These are phyloP conservation scores for Pilatotrama ljubarskyi DNA, from an alignment of 768 basidiomycete genomes.

Conservation along the genomic window DNA sequence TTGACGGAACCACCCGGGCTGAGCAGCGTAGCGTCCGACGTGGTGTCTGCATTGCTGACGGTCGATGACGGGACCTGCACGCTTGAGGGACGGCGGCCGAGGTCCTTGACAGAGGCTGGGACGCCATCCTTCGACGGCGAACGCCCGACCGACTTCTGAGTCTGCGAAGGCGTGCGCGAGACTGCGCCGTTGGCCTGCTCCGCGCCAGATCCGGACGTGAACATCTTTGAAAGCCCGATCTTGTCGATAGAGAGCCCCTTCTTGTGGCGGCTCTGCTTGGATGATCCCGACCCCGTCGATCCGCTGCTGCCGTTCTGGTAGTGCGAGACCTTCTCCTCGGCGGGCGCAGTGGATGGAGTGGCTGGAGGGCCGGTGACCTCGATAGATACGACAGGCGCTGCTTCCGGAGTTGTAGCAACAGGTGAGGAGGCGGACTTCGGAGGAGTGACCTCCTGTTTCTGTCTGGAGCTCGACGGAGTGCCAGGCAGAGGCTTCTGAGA, in stretches of 20 bases:
- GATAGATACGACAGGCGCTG: constrained; percentile 33
- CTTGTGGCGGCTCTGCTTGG: constrained; percentile 51
- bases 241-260: constrained; percentile 79
- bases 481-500: constrained; percentile 35
- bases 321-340: constrained; percentile 25
- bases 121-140: constrained; percentile 27
- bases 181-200: constrained; percentile 36
- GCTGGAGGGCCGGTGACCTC: constrained; percentile 35
- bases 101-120: constrained; percentile 23
- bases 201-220: constrained; percentile 43
- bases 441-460: constrained; percentile 15
- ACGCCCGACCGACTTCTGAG: constrained; percentile 28
- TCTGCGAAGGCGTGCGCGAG: constrained; percentile 47
- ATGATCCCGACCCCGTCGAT: constrained; percentile 29
- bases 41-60: constrained; percentile 14
- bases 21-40: constrained; percentile 34
- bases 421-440: constrained; percentile 4
- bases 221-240: constrained; percentile 76
- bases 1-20: constrained; percentile 35
- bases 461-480: constrained; percentile 20
- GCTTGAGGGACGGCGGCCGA: constrained; percentile 33
- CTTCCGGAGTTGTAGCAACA: constrained; percentile 8
- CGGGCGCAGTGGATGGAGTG: constrained; percentile 20
- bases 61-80: constrained; percentile 31
- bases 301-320: constrained; percentile 22